Conservation (phyloP, 768 basidiomycete species). For the Lentinula raphanica region DNA sequence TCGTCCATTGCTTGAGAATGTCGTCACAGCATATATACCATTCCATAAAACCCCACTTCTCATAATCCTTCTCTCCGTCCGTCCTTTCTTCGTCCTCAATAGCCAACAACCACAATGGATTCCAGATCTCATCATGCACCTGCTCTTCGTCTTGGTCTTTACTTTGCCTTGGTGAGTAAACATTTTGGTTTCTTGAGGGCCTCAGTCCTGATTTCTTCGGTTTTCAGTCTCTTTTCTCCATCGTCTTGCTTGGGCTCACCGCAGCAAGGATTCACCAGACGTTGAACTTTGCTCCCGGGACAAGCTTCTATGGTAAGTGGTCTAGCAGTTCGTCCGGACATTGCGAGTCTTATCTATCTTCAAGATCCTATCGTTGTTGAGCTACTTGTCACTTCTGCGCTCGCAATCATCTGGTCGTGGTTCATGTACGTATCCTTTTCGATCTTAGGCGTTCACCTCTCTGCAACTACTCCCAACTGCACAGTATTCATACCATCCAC, state of each 20-base stretch:
- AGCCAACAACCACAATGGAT: not conserved
- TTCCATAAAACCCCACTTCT: not conserved
- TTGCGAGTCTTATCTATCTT: not conserved
- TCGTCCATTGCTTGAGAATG: not conserved
- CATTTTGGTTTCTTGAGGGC: too few species aligned
- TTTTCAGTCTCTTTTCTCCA: not conserved
- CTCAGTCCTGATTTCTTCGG: too few species aligned
- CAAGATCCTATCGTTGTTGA: constrained; percentile 44
- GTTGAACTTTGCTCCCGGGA: not conserved
- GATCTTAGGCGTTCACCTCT: not conserved
- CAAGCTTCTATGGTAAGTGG: not conserved
- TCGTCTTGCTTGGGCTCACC: constrained; percentile 1
- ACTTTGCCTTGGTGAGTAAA: not conserved
- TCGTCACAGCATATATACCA: not conserved
- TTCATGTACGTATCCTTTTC: constrained; percentile 12
- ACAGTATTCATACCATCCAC: constrained; percentile 22
- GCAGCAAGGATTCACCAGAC: not conserved
- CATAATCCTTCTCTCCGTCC: too few species aligned
- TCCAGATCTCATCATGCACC: constrained; percentile 4
- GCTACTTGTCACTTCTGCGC: constrained; percentile 34
- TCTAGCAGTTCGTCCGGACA: too few species aligned
- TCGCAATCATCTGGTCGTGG: constrained; percentile 39
- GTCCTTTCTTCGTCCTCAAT: too few species aligned
- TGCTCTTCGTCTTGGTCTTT: not conserved
- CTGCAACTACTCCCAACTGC: not conserved